Conservation (phyloP, 2,329 filamentous ascomycete genomes). For the Verticillium tricorpus region DNA sequence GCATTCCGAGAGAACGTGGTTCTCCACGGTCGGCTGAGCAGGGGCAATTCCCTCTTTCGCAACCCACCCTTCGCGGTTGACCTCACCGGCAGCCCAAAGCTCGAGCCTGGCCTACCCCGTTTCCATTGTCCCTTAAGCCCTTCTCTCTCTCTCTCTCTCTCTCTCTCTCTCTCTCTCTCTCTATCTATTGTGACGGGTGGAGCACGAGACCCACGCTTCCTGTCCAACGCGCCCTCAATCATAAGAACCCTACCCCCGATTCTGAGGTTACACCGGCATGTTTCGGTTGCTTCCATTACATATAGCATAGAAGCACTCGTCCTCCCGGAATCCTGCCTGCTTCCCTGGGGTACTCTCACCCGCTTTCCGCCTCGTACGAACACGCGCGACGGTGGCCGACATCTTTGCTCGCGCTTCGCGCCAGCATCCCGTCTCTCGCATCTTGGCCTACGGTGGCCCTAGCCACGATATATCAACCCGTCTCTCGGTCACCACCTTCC, state of each 20-base stretch:
- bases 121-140: background rate
- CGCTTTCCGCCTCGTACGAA: background rate
- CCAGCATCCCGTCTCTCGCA: background rate
- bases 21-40: background rate
- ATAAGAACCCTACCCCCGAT: background rate
- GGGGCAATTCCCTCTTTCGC: background rate
- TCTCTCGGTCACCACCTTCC: too few relatives aligned
- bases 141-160: background rate
- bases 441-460: background rate
- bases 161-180: background rate
- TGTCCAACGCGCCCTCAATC: background rate
- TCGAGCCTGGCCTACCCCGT: background rate
- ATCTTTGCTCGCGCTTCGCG: background rate
- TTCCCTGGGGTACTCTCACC: background rate
- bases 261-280: conserved; percentile 27
- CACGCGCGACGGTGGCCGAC: background rate
- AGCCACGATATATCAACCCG: too few relatives aligned
- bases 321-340: background rate
- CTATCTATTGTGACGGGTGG: background rate
- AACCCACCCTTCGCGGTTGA: background rate
- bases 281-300: conserved; percentile 23
- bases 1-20: background rate
- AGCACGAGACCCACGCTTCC: background rate
- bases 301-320: conserved; percentile 2
- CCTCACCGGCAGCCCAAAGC: background rate